phyloP scores from a whole-genome alignment of 805 yeast species.

The Sugiyamaella americana region DNA sequence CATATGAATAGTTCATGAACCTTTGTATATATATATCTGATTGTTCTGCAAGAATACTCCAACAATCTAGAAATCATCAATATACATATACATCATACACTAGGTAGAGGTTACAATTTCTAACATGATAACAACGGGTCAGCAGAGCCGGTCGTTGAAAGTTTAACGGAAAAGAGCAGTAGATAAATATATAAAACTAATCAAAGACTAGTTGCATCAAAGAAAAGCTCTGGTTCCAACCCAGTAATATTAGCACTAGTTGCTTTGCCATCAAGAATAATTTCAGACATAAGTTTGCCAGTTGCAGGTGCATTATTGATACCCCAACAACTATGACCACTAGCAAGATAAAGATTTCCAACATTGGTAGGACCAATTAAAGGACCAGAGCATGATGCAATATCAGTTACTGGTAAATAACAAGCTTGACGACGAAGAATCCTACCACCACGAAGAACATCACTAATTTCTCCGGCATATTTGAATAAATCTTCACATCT shows the following conservation, averaged over 20 bases:
- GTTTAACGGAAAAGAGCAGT: too few species aligned
- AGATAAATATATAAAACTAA: too few species aligned
- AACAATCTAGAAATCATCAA: too few species aligned
- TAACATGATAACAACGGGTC: too few species aligned
- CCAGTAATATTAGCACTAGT: constrained; percentile 72
- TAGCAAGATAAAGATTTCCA: constrained; percentile 65
- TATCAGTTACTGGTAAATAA: constrained; percentile 88
- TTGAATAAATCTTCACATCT: constrained; percentile 83
- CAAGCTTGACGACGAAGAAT: constrained; percentile 87
- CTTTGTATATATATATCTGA: too few species aligned
- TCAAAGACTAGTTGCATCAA: constrained; percentile 44
- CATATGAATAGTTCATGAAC: too few species aligned
- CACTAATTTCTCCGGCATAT: constrained; percentile 71
- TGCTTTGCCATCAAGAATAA: constrained; percentile 77
- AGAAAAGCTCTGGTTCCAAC: constrained; percentile 79
- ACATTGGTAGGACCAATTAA: constrained; percentile 91
- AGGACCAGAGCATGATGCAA: constrained; percentile 90
- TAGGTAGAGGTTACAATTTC: too few species aligned
- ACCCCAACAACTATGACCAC: constrained; percentile 99
- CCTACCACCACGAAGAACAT: constrained; percentile 64
- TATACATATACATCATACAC: too few species aligned
- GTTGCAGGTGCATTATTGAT: constrained; percentile 97
- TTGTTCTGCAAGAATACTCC: too few species aligned
- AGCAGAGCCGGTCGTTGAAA: too few species aligned
- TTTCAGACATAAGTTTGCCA: constrained; percentile 86